These are phyloP conservation scores for Nothophaeocryptopus gaeumannii DNA, from an alignment of 2,329 filamentous ascomycete species.

Conservation along the genomic window DNA sequence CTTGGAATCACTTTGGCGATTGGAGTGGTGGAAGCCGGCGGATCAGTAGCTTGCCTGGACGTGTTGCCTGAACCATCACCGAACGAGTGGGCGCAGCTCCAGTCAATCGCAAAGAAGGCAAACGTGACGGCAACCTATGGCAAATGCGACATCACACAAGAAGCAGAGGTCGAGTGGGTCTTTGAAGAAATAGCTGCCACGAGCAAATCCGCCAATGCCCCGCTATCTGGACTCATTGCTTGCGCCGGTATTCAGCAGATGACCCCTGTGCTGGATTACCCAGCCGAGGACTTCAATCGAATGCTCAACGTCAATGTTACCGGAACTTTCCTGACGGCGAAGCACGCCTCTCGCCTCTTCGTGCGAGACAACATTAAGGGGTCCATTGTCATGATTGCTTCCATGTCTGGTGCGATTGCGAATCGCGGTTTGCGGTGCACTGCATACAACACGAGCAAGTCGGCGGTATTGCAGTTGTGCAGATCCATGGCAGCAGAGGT, in stretches of 20 bases:
- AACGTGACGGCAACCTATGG: constrained; percentile 66
- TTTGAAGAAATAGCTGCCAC: constrained; percentile 63
- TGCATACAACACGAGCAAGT: constrained; percentile 56
- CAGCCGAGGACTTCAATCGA: constrained; percentile 33
- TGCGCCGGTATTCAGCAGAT: constrained; percentile 30
- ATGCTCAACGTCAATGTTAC: constrained; percentile 41
- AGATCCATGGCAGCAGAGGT: constrained; percentile 55
- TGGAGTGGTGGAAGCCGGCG: constrained; percentile 31
- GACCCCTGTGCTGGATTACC: constrained; percentile 34
- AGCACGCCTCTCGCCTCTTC: constrained; percentile 35
- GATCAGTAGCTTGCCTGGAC: constrained; percentile 31
- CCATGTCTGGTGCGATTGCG: constrained; percentile 37
- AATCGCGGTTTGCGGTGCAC: constrained; percentile 48
- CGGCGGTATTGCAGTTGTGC: constrained; percentile 53
- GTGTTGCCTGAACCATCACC: constrained; percentile 53
- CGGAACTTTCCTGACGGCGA: constrained; percentile 37
- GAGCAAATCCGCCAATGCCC: constrained; percentile 66
- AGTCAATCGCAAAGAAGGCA: constrained; percentile 58
- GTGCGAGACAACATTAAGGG: constrained; percentile 32
- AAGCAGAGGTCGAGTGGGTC: constrained; percentile 39
- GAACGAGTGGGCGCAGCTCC: constrained; percentile 61
- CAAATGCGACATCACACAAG: constrained; percentile 73
- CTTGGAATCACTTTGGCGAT: constrained; percentile 32
- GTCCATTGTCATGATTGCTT: constrained; percentile 40
- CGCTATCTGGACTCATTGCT: constrained; percentile 50